Evolutionary conservation across 164 flowering plant genomes (phyloP), one percentile per base, ranked within the genome.

Genomic region (Vitis vinifera): DNA sequence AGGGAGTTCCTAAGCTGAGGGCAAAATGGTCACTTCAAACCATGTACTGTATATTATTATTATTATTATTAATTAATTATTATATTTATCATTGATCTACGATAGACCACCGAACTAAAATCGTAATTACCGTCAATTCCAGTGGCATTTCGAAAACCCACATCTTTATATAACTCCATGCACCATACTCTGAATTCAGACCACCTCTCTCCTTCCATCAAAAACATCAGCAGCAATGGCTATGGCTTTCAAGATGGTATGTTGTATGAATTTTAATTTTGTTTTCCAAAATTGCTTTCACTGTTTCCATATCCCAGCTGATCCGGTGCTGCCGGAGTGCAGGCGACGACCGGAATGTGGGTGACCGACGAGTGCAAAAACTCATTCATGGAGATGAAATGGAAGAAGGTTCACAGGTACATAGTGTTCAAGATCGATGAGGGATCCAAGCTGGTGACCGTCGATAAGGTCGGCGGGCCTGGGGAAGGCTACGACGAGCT

Each of bases 191-290:
- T 0, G 8, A 51, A 64, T 27, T 19, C 30, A 48, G 14, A n/a
- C 47, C 55, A 9, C 44, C 15, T 55, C 19, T 66, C 59, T 31
- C 15, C 2, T n/a, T 0, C 55, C 12, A 55, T 16, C 14, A 56
- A 4, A 29, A 23, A n/a, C 74, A 65, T n/a, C 68, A 68, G 68
- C 63, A 74, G 74, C 73, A 58, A 89, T 94, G 98, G 98, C 98
- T 15, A 94, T 94, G 98, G 98, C 97, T 71, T 91, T 89, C 91
- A 93, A 89, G 80, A 93, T 91, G 98, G 98, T 93, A 86, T 23
- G 8, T 51, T 15, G 15, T 70, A 37, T 15, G 15, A 1, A 29
- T 55, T 4, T 47, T 67, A 37, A 16, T 23, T n/a, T 55, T 52
- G 10, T 27, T 55, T 55, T 51, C 29, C 14, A 15, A 14, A 15